These are phyloP conservation scores for Pistacia atlantica DNA, from an alignment of 345 rosid genomes.

Conservation along the genomic window DNA sequence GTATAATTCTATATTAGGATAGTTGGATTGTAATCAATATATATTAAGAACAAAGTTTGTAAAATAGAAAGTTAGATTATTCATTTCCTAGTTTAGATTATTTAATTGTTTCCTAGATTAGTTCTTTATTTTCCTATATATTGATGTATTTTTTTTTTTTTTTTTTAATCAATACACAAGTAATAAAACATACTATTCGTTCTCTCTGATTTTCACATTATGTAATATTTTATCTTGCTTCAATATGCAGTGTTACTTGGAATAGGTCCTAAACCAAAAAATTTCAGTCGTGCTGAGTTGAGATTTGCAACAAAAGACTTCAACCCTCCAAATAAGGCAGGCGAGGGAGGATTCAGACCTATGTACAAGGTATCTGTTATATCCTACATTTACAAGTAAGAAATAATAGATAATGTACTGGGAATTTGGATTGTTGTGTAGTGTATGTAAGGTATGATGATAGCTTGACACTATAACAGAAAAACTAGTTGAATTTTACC, in stretches of 20 bases:
- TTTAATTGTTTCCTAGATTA: no score
- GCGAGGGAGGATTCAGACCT: conserved; percentile 46
- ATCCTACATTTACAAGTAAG: no score
- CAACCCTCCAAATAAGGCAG: conserved; percentile 36
- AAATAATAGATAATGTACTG: neutral
- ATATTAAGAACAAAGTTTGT: no score
- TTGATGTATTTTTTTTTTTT: no score
- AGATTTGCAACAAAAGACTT: conserved; percentile 39
- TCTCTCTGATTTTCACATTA: no score
- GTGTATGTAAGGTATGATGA: neutral
- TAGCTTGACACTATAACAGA: neutral
- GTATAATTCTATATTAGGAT: no score
- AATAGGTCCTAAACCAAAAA: conserved; percentile 32
- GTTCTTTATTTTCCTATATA: no score
- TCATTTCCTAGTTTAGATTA: no score
- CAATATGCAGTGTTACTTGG: conserved; percentile 34
- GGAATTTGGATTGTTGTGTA: neutral
- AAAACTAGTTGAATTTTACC: neutral
- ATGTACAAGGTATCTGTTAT: conserved; percentile 38
- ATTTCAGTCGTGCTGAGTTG: conserved; percentile 35
- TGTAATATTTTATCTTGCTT: conserved; percentile 11
- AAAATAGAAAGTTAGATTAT: no score
- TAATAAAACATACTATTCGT: no score
- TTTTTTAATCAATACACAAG: no score
- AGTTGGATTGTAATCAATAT: no score